phyloP scores from a whole-genome alignment of 2,329 filamentous ascomycete species.

The Talaromyces sp. region DNA sequence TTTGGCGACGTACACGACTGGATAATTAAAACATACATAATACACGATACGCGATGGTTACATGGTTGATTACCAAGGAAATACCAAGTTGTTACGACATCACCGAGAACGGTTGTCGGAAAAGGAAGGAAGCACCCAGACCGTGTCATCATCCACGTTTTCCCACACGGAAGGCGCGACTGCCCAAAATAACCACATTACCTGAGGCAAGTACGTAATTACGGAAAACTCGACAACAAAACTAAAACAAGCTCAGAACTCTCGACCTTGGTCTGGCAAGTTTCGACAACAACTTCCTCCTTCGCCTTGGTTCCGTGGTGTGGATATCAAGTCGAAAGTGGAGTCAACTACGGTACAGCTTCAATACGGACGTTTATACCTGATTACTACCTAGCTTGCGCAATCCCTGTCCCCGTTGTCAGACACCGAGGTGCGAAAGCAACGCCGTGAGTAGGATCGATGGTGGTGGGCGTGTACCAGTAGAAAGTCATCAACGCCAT shows the following conservation, averaged over 20 bases:
- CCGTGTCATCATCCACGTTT: background rate
- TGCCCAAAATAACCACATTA: background rate
- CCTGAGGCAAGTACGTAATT: constrained; percentile 5
- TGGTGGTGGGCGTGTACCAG: background rate
- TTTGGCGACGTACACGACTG: background rate
- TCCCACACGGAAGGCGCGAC: background rate
- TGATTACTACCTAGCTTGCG: background rate
- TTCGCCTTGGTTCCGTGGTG: background rate
- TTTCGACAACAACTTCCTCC: background rate
- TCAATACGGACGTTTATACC: background rate
- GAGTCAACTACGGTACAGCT: background rate
- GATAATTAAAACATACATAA: background rate
- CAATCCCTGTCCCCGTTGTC: background rate
- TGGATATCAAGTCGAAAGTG: background rate
- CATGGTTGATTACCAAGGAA: background rate
- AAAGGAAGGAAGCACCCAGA: constrained; percentile 4
- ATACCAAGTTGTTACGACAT: constrained; percentile 1
- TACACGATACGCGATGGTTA: constrained; percentile 1
- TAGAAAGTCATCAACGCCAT: background rate
- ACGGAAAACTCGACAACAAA: background rate
- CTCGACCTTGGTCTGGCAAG: background rate
- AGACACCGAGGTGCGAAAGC: background rate
- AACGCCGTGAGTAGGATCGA: background rate
- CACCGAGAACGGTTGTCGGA: background rate
- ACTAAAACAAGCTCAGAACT: background rate